Conservation (phyloP, 2,329 filamentous ascomycete genomes). For the Xenoacremonium recifei region DNA sequence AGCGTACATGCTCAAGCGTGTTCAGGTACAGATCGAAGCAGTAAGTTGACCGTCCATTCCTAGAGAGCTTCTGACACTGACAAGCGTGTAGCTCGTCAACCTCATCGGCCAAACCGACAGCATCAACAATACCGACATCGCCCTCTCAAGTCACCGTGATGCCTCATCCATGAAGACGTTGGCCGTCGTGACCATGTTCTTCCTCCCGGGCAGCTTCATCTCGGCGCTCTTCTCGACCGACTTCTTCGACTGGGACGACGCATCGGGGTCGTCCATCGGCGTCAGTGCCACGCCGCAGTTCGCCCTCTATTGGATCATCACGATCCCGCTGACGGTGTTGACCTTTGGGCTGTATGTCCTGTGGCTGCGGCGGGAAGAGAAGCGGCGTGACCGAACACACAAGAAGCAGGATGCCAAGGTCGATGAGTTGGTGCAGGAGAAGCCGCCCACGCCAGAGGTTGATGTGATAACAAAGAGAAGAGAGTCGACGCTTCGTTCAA, state of each 20-base stretch:
- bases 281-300: constrained; percentile 35
- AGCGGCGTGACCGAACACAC: constrained; percentile 12
- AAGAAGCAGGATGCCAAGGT: background rate
- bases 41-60: constrained; percentile 22
- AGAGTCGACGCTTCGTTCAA: too few relatives aligned
- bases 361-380: constrained; percentile 31
- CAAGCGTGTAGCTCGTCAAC: constrained; percentile 31
- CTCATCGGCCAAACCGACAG: constrained; percentile 38
- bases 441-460: background rate
- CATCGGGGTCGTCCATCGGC: constrained; percentile 22
- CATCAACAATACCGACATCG: constrained; percentile 34
- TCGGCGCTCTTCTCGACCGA: constrained; percentile 40
- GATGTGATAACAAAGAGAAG: background rate
- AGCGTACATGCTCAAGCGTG: constrained; percentile 34
- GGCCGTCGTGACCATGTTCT: constrained; percentile 43
- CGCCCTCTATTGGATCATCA: constrained; percentile 39
- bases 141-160: constrained; percentile 36
- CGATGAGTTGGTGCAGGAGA: too few relatives aligned
- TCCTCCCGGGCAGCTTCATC: constrained; percentile 41
- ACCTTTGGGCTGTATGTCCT: constrained; percentile 35
- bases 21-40: constrained; percentile 39
- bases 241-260: constrained; percentile 32
- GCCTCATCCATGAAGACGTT: constrained; percentile 44
- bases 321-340: constrained; percentile 35
- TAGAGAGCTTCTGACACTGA: constrained; percentile 2